Evolutionary conservation across 139 green algal species (phyloP).

Genomic region (Auxenochlorella protothecoides): DNA sequence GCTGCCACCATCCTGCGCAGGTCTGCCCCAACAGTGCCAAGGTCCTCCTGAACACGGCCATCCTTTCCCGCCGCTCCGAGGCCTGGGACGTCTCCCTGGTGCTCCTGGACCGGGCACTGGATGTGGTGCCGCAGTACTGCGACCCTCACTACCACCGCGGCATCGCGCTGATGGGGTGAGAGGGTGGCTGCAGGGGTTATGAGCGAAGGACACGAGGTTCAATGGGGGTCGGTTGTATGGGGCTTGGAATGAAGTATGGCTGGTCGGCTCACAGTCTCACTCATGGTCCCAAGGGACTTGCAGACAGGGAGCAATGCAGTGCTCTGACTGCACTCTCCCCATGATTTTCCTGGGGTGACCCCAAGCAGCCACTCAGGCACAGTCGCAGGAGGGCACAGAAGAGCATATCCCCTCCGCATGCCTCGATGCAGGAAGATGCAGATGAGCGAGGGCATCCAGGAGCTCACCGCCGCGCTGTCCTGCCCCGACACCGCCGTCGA

Average conservation of each 20-base stretch:
- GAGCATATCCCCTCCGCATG: too few relatives aligned
- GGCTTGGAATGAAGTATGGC: too few relatives aligned
- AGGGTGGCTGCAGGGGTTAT: too few relatives aligned
- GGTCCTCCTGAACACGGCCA: slow-evolving; percentile 69
- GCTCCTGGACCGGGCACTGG: slow-evolving; percentile 37
- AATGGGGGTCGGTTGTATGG: too few relatives aligned
- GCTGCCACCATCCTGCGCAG: slow-evolving; percentile 4
- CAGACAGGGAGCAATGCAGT: too few relatives aligned
- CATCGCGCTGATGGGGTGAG: slow-evolving; percentile 28
- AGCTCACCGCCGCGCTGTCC: slow-evolving; percentile 41
- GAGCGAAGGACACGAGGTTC: too few relatives aligned
- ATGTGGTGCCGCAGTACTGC: slow-evolving; percentile 60
- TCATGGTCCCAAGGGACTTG: too few relatives aligned
- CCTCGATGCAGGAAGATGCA: too few relatives aligned
- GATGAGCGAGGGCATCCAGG: slow-evolving; percentile 14
- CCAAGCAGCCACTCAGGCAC: not conserved
- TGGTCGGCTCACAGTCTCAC: too few relatives aligned
- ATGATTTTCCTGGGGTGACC: too few relatives aligned
- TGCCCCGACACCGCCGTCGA: slow-evolving; percentile 59
- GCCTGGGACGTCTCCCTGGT: slow-evolving; percentile 31
- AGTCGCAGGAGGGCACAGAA: too few relatives aligned
- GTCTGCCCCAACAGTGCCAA: slow-evolving; percentile 60
- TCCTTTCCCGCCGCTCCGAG: slow-evolving; percentile 41
- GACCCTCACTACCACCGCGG: slow-evolving; percentile 66
- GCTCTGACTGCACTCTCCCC: too few relatives aligned